Conservation (phyloP, 1,284 basidiomycete genomes). For the Ustilago nuda region DNA sequence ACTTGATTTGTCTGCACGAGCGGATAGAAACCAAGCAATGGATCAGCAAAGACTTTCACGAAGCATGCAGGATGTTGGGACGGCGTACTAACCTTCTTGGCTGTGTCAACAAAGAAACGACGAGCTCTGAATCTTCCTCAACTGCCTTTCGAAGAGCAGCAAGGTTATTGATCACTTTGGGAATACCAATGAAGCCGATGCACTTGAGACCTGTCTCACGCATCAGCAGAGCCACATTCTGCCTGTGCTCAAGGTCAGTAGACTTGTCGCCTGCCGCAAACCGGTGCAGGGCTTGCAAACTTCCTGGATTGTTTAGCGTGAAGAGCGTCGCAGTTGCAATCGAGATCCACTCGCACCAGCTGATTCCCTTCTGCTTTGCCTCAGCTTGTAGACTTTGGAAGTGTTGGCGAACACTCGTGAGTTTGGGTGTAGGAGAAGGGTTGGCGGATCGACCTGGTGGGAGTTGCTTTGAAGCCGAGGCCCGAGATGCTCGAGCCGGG, state of each 20-base stretch:
- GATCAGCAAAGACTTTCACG: background rate
- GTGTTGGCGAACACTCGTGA: constrained; percentile 73
- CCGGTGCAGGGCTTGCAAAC: constrained; percentile 81
- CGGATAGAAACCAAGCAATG: background rate
- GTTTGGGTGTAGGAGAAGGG: constrained; percentile 75
- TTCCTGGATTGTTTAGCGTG: constrained; percentile 83
- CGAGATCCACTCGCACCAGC: constrained; percentile 84
- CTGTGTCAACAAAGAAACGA: constrained; percentile 53
- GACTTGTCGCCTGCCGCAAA: constrained; percentile 74
- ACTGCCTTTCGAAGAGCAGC: constrained; percentile 64
- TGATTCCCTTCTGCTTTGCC: constrained; percentile 75
- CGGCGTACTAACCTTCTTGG: constrained; percentile 53
- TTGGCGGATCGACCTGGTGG: constrained; percentile 72
- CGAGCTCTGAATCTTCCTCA: constrained; percentile 61
- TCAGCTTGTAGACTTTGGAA: constrained; percentile 75
- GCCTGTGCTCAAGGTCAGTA: constrained; percentile 75
- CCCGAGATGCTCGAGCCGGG: constrained; percentile 74
- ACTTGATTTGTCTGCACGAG: constrained; percentile 43
- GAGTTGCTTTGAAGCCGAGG: constrained; percentile 28
- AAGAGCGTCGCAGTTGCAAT: constrained; percentile 86
- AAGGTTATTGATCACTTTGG: constrained; percentile 73
- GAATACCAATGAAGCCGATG: constrained; percentile 90
- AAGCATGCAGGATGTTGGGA: no score
- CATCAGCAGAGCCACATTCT: constrained; percentile 79
- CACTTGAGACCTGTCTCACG: constrained; percentile 94